Base-by-base conservation (phyloP, 768 basidiomycete genomes). In the Gymnopilus junonius region DNA sequence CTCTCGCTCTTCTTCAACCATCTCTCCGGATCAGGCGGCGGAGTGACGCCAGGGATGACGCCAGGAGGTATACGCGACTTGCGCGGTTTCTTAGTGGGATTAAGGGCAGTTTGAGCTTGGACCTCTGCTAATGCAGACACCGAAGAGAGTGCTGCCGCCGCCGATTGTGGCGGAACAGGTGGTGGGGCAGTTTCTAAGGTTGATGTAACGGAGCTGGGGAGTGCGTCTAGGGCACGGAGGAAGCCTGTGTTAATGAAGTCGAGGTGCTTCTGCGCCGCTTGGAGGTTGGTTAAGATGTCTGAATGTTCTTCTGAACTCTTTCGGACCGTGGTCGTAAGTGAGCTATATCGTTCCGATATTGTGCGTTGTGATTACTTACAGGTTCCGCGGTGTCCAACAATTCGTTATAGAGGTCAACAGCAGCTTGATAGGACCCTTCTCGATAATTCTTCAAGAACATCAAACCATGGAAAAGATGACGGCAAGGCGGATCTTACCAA, bases 1-100 rank as follows among this genome's bases (percentile, higher is more conserved):
- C 92, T 80, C 73, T 93, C 91, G 56, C 86, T 90, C 80, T 93
- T 94, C 85, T 94, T 94, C 63, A 94, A 73, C 93, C 93, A 94
- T 65, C 93, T 80, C 74, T 94, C 93, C 25, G 93, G 92, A 76
- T 94, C 93, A 32, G 93, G 93, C 17, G 87, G 82, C 29, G 92
- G 92, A 4, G 92, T 93, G 12, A 92, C 87, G 20, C 93, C 92
- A 17, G 87, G 90, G 25, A 87, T 75, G 21, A 94, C 89, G n/a
- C 90, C 89, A 58, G 84, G 81, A 14, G 93, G 92, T 17, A 94
- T 82, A 71, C 92, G 87, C 65, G 85, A 84, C 75, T 75, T 84
- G 62, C 89, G 83, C 67, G 85, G 82, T 73, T 85, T 85, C 76
- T 80, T 84, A 63, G 71, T 15, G 17, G 48, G 14, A 8, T 50